Evolutionary conservation across 1,139 yeast genomes (phyloP).

Genomic region (Candida dubliniensis): DNA sequence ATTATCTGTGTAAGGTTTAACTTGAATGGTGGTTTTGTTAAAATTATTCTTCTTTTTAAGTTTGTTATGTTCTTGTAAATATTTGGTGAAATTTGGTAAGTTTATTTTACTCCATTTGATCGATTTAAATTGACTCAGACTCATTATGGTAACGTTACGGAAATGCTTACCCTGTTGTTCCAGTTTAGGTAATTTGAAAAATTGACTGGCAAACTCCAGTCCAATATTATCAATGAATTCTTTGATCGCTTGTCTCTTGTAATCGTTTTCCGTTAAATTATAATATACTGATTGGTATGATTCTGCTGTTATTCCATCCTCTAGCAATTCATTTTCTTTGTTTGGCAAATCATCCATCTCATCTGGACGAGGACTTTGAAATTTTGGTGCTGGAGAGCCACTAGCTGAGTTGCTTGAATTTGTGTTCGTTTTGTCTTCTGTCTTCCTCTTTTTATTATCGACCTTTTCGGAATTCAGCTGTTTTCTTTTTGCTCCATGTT

Average conservation of each 20-base stretch:
- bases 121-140: slow-evolving; percentile 28
- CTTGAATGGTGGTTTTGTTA: slow-evolving; percentile 34
- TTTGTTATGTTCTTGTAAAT: slow-evolving; percentile 27
- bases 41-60: slow-evolving; percentile 19
- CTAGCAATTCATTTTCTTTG: slow-evolving; percentile 39
- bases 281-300: slow-evolving; percentile 53
- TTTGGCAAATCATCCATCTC: slow-evolving; percentile 30
- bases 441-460: slow-evolving; percentile 26
- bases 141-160: slow-evolving; percentile 23
- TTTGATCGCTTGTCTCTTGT: slow-evolving; percentile 39
- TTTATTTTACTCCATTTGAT: slow-evolving; percentile 32
- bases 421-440: slow-evolving; percentile 15
- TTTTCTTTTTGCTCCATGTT: slow-evolving; percentile 23
- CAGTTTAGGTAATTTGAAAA: slow-evolving; percentile 12
- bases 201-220: slow-evolving; percentile 17
- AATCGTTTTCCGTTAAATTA: slow-evolving; percentile 48
- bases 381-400: slow-evolving; percentile 1
- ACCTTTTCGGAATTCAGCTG: slow-evolving; percentile 27
- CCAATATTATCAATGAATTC: slow-evolving; percentile 26
- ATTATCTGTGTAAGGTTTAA: slow-evolving; percentile 52
- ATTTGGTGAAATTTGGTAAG: slow-evolving; percentile 36
- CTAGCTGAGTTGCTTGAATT: slow-evolving; percentile 1
- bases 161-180: slow-evolving; percentile 14
- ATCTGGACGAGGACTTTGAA: slow-evolving; percentile 10
- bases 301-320: slow-evolving; percentile 46